These are phyloP conservation scores for Botrytis fragariae DNA, from an alignment of 2,329 filamentous ascomycete species.

Conservation along the genomic window DNA sequence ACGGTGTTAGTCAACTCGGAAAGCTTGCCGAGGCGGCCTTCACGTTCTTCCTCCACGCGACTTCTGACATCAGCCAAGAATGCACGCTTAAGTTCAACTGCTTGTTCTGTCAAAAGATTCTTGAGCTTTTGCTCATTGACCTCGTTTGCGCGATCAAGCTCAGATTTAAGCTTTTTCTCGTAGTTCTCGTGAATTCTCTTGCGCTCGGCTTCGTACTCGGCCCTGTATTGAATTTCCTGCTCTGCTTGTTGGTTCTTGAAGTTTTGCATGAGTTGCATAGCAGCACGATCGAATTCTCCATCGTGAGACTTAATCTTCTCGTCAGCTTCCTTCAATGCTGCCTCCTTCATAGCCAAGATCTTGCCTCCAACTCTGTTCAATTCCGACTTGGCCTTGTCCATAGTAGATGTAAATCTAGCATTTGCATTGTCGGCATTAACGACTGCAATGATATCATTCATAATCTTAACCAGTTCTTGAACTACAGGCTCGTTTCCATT, in stretches of 20 bases:
- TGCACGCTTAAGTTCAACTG: slow-evolving; percentile 79
- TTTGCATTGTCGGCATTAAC: slow-evolving; percentile 83
- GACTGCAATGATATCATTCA: slow-evolving; percentile 93
- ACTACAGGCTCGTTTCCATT: slow-evolving; percentile 82
- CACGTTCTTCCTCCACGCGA: slow-evolving; percentile 84
- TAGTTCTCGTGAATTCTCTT: slow-evolving; percentile 75
- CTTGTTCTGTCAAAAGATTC: slow-evolving; percentile 88
- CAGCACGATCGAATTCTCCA: slow-evolving; percentile 80
- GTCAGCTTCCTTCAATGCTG: slow-evolving; percentile 73
- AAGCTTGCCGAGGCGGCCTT: slow-evolving; percentile 82
- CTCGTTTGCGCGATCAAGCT: slow-evolving; percentile 75
- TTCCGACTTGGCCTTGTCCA: slow-evolving; percentile 83
- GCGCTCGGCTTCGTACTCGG: slow-evolving; percentile 86
- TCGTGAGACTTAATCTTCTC: slow-evolving; percentile 58
- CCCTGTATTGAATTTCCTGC: slow-evolving; percentile 79
- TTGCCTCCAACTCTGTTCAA: slow-evolving; percentile 74
- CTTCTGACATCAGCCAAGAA: slow-evolving; percentile 76
- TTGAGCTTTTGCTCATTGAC: slow-evolving; percentile 78
- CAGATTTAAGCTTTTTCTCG: slow-evolving; percentile 72
- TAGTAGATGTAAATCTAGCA: slow-evolving; percentile 72
- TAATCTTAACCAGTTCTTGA: slow-evolving; percentile 88
- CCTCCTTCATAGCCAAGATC: slow-evolving; percentile 68
- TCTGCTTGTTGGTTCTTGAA: slow-evolving; percentile 78
- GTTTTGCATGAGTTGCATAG: slow-evolving; percentile 82
- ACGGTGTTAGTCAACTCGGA: slow-evolving; percentile 76